Percentiles rank a stretch among this genome's conserved stretches.
phyloP scores from a whole-genome alignment of 257 asterid species.

The Vinca minor region DNA sequence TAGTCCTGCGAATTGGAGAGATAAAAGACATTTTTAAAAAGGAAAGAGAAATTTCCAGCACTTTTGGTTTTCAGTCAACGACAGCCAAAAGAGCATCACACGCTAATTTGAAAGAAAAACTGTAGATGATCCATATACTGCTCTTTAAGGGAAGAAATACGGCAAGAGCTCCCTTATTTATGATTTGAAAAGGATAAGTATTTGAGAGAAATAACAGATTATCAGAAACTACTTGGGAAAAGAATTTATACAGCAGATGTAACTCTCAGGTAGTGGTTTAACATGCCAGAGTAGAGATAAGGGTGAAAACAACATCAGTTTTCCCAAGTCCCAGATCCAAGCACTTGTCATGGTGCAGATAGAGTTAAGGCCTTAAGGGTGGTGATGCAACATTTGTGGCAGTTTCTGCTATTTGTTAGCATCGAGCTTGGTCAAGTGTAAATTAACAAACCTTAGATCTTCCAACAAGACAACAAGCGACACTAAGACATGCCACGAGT shows the following conservation, averaged over 20 bases:
- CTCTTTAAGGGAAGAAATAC: neutral
- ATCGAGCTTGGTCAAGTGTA: neutral
- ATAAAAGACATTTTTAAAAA: neutral
- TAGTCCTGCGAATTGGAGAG: slow-evolving; percentile 55
- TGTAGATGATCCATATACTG: neutral
- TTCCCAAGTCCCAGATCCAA: neutral
- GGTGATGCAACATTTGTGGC: neutral
- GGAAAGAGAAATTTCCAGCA: neutral
- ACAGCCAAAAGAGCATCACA: neutral
- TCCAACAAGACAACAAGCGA: neutral
- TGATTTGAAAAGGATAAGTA: neutral
- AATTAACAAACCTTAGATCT: neutral
- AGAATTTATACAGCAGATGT: no score
- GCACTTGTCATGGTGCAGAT: neutral
- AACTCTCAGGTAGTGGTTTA: neutral
- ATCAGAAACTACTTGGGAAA: neutral
- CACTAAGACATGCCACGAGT: neutral
- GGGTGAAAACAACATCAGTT: neutral
- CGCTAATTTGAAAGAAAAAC: neutral
- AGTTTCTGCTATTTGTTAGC: neutral
- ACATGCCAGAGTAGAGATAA: neutral
- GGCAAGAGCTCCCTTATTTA: neutral
- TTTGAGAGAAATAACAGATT: neutral
- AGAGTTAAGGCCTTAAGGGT: neutral
- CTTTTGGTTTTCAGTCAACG: neutral